These are phyloP conservation scores for Aschersonia sp. DNA, from an alignment of 2,329 filamentous ascomycete genomes.

Conservation along the genomic window DNA sequence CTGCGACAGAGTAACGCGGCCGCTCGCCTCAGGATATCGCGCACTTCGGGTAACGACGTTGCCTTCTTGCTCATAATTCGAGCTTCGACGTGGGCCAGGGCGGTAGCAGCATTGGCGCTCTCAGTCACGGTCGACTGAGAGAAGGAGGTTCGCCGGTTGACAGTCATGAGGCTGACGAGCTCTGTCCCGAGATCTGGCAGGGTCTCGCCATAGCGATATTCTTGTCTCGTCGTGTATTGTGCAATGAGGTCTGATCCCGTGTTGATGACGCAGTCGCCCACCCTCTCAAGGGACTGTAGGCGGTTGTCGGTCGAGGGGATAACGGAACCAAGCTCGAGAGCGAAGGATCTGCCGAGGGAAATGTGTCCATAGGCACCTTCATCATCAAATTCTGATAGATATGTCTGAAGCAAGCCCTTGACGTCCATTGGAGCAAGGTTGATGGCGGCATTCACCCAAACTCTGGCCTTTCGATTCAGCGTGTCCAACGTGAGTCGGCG, in stretches of 20 bases:
- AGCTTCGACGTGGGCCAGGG: conserved; percentile 58
- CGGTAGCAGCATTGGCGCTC: conserved; percentile 43
- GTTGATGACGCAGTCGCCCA: conserved; percentile 65
- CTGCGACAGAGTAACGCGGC: conserved; percentile 75
- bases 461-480: conserved; percentile 61
- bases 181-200: conserved; percentile 54
- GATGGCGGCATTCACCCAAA: conserved; percentile 69
- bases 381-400: conserved; percentile 88
- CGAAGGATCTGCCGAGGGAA: conserved; percentile 85
- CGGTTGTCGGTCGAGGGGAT: conserved; percentile 80
- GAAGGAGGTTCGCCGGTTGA: conserved; percentile 37
- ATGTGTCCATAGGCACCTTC: conserved; percentile 84
- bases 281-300: conserved; percentile 64
- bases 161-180: conserved; percentile 45
- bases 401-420: conserved; percentile 90
- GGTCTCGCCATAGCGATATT: conserved; percentile 78
- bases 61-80: conserved; percentile 54
- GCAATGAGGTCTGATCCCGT: conserved; percentile 92
- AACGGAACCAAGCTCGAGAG: conserved; percentile 76
- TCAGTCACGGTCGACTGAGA: conserved; percentile 36
- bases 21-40: conserved; percentile 69
- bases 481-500: conserved; percentile 65
- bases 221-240: conserved; percentile 92
- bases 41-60: conserved; percentile 59
- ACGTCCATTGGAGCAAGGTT: conserved; percentile 81